Evolutionary conservation across 2,329 filamentous ascomycete genomes (phyloP), one percentile per base, ranked within the genome.

Genomic region (Simplicillium sp.): DNA sequence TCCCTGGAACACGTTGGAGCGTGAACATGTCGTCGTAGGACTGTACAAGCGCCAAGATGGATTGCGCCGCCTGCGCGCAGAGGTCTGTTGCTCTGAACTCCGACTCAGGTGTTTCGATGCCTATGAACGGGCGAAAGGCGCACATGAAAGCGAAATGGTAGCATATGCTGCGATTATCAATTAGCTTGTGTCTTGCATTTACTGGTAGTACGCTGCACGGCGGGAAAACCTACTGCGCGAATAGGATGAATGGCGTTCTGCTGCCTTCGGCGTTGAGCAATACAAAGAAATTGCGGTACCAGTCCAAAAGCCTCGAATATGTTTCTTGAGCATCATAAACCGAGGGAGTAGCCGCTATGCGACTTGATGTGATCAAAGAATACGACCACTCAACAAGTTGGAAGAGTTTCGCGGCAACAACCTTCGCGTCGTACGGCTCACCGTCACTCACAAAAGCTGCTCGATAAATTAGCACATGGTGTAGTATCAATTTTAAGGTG

Each of bases 11-110:
- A 17, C 47, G 50, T 2, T 41, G 37, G 1, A 52, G 38, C 2
- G 42, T 44, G 14, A 51, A 53, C 13, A 52, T 37, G 15, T 48
- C 43, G 12, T 42, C 47, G 35, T 53, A 45, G 11, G 45, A 49
- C 18, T 48, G 44, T 8, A 44, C 34, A 11, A 49, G 40, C 2
- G 38, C 34, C 15, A 18, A 36, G 3, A 36, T 36, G 3, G 34
- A 15, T 36, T 36, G 34, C 34, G 34, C 34, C 5, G 34, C 34
- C 15, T 36, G 34, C 14, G 18, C 9, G 15, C 34, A 36, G 11
- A 36, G 37, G 2, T 43, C 37, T 7, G 32, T 36, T 7, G 47
- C 40, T 29, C 34, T 36, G 11, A 43, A 28, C n/a, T 45, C 39
- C 7, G 18, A 29, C 5, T 34, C 36, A 3, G 11, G 17, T 11